A percentile compares a stretch with the other conserved stretches of the same genome.
Conservation (phyloP, 2,329 filamentous ascomycete genomes). For the Aspergillus sp. region DNA sequence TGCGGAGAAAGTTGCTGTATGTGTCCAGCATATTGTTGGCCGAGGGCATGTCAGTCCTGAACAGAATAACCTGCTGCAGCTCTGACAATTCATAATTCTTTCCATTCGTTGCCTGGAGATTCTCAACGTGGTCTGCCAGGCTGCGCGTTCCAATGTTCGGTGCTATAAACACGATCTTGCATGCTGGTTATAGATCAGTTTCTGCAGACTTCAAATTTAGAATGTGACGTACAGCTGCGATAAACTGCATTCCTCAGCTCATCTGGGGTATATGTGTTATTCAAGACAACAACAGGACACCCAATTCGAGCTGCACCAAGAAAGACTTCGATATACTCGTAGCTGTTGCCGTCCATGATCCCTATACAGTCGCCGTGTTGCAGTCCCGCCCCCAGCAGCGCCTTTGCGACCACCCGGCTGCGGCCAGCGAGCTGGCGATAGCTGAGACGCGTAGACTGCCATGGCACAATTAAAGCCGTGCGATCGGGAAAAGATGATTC, state of each 20-base stretch:
- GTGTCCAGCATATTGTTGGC: too few species aligned
- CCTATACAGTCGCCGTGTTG: conserved; percentile 66
- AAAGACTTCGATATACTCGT: conserved; percentile 61
- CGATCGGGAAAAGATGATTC: conserved; percentile 10
- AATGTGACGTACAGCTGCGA: conserved; percentile 19
- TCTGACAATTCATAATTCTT: conserved; percentile 9
- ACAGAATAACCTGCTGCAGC: conserved; percentile 13
- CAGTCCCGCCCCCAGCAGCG: conserved; percentile 64
- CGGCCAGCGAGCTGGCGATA: conserved; percentile 19
- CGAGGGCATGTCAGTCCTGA: not conserved
- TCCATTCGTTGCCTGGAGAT: conserved; percentile 4
- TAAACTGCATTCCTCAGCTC: conserved; percentile 22
- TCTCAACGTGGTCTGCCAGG: conserved; percentile 21
- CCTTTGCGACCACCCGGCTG: conserved; percentile 25
- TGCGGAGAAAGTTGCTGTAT: not conserved
- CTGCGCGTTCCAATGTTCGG: conserved; percentile 19
- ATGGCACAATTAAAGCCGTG: conserved; percentile 19
- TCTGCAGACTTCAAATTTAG: not conserved
- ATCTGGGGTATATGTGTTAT: conserved; percentile 31
- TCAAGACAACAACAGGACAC: conserved; percentile 32
- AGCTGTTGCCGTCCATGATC: conserved; percentile 64
- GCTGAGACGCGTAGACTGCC: conserved; percentile 20
- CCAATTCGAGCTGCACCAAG: conserved; percentile 35
- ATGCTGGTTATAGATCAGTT: conserved; percentile 15
- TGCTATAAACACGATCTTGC: conserved; percentile 28